Conservation (phyloP, 768 basidiomycete genomes). For the button mushroom (Agaricus bisporus) region DNA sequence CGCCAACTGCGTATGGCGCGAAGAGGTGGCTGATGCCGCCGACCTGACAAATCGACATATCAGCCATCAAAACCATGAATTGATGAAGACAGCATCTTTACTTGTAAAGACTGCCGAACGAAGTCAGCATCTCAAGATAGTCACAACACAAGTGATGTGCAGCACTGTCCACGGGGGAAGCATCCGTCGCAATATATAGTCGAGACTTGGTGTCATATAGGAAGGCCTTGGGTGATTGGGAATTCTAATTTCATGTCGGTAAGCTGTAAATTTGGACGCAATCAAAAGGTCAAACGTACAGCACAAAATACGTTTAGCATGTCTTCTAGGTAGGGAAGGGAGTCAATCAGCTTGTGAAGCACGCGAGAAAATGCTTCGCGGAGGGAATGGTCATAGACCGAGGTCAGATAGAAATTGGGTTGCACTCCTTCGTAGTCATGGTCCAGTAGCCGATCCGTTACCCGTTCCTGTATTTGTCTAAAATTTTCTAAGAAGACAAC, state of each 20-base stretch:
- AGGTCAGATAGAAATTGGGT: slow-evolving; percentile 87
- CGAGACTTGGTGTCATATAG: slow-evolving; percentile 83
- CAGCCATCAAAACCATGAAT: neutral
- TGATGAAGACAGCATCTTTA: slow-evolving; percentile 22
- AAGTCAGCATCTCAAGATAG: slow-evolving; percentile 81
- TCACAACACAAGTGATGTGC: slow-evolving; percentile 90
- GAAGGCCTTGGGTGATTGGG: slow-evolving; percentile 90
- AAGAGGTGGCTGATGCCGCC: slow-evolving; percentile 6
- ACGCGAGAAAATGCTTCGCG: slow-evolving; percentile 91
- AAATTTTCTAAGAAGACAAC: slow-evolving; percentile 63
- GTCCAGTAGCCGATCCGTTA: slow-evolving; percentile 77
- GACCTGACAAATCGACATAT: slow-evolving; percentile 5
- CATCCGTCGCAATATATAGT: slow-evolving; percentile 90
- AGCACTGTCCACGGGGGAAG: slow-evolving; percentile 82
- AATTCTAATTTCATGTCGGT: slow-evolving; percentile 51
- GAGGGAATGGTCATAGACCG: slow-evolving; percentile 87
- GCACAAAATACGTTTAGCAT: slow-evolving; percentile 82
- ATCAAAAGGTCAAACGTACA: slow-evolving; percentile 30
- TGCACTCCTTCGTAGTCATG: slow-evolving; percentile 73
- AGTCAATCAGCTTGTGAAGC: slow-evolving; percentile 80
- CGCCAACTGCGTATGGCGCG: neutral
- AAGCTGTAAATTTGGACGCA: neutral
- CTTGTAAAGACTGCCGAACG: slow-evolving; percentile 86
- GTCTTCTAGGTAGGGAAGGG: slow-evolving; percentile 81
- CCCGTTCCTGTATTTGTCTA: slow-evolving; percentile 82